These are phyloP conservation scores for Phialocephala sp. DNA, from an alignment of 2,329 filamentous ascomycete species.

Conservation along the genomic window DNA sequence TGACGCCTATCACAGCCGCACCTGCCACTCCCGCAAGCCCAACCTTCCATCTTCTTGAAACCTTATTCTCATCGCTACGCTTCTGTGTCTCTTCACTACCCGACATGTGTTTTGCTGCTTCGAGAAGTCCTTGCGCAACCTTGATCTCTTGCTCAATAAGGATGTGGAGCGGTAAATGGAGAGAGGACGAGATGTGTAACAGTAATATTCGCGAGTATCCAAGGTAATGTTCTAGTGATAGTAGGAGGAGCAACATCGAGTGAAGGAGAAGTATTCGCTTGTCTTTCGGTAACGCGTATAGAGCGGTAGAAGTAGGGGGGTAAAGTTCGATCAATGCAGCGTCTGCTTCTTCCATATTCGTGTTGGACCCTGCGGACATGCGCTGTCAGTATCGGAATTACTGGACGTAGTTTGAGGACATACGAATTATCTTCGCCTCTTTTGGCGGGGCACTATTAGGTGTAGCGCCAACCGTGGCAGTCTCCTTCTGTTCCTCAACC, in stretches of 20 bases:
- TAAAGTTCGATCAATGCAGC: constrained; percentile 56
- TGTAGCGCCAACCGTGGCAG: constrained; percentile 40
- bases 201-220: constrained; percentile 76
- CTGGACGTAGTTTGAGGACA: constrained; percentile 21
- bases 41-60: constrained; percentile 84
- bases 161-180: constrained; percentile 68
- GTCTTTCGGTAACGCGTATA: constrained; percentile 63
- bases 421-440: constrained; percentile 40
- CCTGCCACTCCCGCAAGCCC: constrained; percentile 87
- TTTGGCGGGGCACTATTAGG: constrained; percentile 24
- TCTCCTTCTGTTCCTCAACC: constrained; percentile 39
- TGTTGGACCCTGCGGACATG: constrained; percentile 42
- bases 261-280: constrained; percentile 74
- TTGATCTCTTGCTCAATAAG: constrained; percentile 76
- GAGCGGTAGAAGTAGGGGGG: constrained; percentile 63
- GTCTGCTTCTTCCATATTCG: constrained; percentile 54
- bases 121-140: constrained; percentile 75
- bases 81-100: constrained; percentile 75
- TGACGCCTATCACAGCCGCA: constrained; percentile 76
- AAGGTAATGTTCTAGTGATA: constrained; percentile 80
- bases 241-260: constrained; percentile 70
- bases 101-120: constrained; percentile 74
- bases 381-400: constrained; percentile 7
- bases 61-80: constrained; percentile 72
- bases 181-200: constrained; percentile 70